A percentile compares a stretch with the other conserved stretches of the same genome.
These are phyloP conservation scores for Xylariales sp. DNA, from an alignment of 2,329 filamentous ascomycete species.

Conservation along the genomic window DNA sequence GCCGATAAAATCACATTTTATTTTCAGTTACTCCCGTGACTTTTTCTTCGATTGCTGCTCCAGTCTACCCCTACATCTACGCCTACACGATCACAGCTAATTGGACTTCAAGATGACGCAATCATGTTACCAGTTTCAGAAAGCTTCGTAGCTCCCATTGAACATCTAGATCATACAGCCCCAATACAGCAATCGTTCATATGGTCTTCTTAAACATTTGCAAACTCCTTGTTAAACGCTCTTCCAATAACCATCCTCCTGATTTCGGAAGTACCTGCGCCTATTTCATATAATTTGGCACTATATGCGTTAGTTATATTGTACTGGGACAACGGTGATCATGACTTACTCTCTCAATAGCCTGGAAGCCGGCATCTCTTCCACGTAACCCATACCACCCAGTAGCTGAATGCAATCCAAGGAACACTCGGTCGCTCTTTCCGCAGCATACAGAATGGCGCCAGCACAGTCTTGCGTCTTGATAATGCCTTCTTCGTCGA, in stretches of 20 bases:
- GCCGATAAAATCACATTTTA: too few species aligned
- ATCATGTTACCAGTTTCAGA: too few species aligned
- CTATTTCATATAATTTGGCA: slow-evolving; percentile 87
- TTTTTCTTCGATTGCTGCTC: too few species aligned
- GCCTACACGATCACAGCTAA: too few species aligned
- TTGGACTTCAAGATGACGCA: too few species aligned
- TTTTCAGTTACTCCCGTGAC: too few species aligned
- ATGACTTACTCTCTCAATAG: slow-evolving; percentile 65
- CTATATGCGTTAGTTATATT: slow-evolving; percentile 34
- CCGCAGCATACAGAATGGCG: slow-evolving; percentile 87
- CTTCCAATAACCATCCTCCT: slow-evolving; percentile 90
- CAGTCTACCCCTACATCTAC: too few species aligned
- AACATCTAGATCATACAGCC: too few species aligned
- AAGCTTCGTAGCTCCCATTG: too few species aligned
- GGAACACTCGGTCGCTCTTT: slow-evolving; percentile 80
- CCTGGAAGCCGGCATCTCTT: slow-evolving; percentile 87
- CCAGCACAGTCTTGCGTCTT: slow-evolving; percentile 91
- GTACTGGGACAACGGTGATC: background rate
- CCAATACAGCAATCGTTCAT: too few species aligned
- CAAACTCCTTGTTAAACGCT: slow-evolving; percentile 84
- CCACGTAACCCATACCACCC: slow-evolving; percentile 93
- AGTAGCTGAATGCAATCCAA: slow-evolving; percentile 88
- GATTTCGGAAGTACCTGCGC: slow-evolving; percentile 92
- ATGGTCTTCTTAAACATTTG: slow-evolving; percentile 18
- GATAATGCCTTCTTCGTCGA: slow-evolving; percentile 72